Evolutionary conservation across 176 grass and related monocot species (phyloP).

Genomic region (Musa schizocarpa): DNA sequence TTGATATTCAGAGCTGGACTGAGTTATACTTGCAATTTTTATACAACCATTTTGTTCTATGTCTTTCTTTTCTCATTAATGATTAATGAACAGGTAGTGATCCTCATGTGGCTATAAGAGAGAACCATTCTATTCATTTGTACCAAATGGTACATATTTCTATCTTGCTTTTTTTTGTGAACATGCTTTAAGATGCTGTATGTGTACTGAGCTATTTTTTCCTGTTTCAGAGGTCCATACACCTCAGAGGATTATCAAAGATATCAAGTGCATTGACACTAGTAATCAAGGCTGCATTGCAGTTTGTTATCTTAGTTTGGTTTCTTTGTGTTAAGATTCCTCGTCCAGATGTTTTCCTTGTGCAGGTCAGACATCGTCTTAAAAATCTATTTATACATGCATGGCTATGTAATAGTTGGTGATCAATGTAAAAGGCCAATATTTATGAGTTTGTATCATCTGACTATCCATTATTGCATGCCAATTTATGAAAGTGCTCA

Average conservation of each 20-base stretch:
- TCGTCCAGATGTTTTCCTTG: slow-evolving; percentile 71
- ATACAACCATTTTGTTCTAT: background rate
- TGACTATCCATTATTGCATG: background rate
- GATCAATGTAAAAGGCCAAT: background rate
- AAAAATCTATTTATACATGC: background rate
- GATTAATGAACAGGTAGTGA: slow-evolving; percentile 62
- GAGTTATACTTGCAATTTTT: background rate
- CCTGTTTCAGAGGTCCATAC: slow-evolving; percentile 55
- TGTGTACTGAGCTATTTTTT: background rate
- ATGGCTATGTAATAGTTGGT: background rate
- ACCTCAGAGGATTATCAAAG: slow-evolving; percentile 69
- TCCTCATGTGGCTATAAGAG: slow-evolving; percentile 58
- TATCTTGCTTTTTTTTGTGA: background rate
- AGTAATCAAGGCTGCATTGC: slow-evolving; percentile 70
- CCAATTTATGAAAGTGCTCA: background rate
- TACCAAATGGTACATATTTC: slow-evolving; percentile 62
- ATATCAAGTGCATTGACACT: slow-evolving; percentile 72
- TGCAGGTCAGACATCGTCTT: slow-evolving; percentile 47
- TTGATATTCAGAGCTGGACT: background rate
- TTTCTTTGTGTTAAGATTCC: slow-evolving; percentile 83
- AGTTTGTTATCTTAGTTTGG: slow-evolving; percentile 74
- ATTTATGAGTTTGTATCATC: background rate
- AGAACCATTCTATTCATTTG: slow-evolving; percentile 65
- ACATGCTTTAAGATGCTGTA: slow-evolving; percentile 4
- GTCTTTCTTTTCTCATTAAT: slow-evolving; percentile 9